These are phyloP conservation scores for Neurospora hispaniola DNA, from an alignment of 495 filamentous ascomycete genomes.

Conservation along the genomic window DNA sequence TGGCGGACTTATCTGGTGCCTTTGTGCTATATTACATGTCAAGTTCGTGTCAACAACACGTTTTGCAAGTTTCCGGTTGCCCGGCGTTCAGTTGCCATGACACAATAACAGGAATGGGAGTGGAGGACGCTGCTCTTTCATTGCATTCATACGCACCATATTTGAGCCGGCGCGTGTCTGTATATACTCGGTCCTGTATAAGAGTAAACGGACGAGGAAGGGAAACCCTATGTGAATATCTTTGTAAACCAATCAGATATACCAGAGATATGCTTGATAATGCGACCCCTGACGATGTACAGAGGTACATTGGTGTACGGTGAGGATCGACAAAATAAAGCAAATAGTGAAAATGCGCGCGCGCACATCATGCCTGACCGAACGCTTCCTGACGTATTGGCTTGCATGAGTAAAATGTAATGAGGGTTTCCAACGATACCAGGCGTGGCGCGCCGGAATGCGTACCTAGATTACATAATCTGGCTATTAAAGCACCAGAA, in stretches of 20 bases:
- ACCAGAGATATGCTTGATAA: neutral
- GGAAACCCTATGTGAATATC: neutral
- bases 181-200: neutral
- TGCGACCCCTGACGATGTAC: no score
- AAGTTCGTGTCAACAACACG: neutral
- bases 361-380: neutral
- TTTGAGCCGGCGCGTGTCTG: neutral
- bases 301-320: no score
- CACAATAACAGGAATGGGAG: neutral
- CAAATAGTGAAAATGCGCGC: neutral
- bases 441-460: neutral
- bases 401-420: neutral
- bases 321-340: neutral
- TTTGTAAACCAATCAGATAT: neutral
- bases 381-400: neutral
- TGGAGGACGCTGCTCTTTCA: neutral
- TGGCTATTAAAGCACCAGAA: neutral
- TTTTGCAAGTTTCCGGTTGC: neutral
- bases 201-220: neutral
- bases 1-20: neutral
- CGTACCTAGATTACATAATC: neutral
- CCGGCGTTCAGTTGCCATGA: neutral
- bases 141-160: neutral
- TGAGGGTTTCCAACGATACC: neutral
- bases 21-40: neutral